Percentiles rank a stretch among this genome's conserved stretches.
Evolutionary conservation across 805 yeast species (phyloP).

Genomic region (Candida multigemmis): DNA sequence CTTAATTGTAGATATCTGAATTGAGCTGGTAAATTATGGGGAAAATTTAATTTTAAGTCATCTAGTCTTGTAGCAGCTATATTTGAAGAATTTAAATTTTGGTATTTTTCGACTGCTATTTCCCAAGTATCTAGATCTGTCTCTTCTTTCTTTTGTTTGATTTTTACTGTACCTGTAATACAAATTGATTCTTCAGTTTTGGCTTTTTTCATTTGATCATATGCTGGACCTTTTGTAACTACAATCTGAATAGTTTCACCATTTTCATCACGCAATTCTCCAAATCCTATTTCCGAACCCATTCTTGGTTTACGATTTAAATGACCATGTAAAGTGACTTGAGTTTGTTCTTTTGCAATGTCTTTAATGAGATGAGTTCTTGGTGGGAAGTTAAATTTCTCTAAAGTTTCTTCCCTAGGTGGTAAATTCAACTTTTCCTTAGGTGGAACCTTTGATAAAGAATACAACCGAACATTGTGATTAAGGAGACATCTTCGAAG

Average conservation of each 20-base stretch:
- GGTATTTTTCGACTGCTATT: constrained; percentile 40
- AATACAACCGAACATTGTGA: too few relatives aligned
- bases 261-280: constrained; percentile 59
- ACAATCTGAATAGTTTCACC: constrained; percentile 56
- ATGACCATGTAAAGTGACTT: constrained; percentile 72
- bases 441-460: too few relatives aligned
- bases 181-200: constrained; percentile 67
- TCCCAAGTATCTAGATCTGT: constrained; percentile 37
- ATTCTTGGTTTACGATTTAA: constrained; percentile 66
- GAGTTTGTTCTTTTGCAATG: constrained; percentile 4
- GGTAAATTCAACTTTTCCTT: constrained; percentile 14
- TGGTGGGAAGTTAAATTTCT: constrained; percentile 25
- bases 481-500: too few relatives aligned
- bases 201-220: constrained; percentile 33
- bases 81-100: constrained; percentile 54
- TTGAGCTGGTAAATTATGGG: constrained; percentile 65
- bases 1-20: constrained; percentile 77
- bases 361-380: constrained; percentile 20
- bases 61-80: constrained; percentile 62
- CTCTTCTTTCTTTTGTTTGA: constrained; percentile 13
- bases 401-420: constrained; percentile 10
- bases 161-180: constrained; percentile 46
- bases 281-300: constrained; percentile 64
- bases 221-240: constrained; percentile 32
- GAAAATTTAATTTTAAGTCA: constrained; percentile 39